These are phyloP conservation scores for Apiotrichum mycotoxinovorans DNA, from an alignment of 1,284 basidiomycete species.

Conservation along the genomic window DNA sequence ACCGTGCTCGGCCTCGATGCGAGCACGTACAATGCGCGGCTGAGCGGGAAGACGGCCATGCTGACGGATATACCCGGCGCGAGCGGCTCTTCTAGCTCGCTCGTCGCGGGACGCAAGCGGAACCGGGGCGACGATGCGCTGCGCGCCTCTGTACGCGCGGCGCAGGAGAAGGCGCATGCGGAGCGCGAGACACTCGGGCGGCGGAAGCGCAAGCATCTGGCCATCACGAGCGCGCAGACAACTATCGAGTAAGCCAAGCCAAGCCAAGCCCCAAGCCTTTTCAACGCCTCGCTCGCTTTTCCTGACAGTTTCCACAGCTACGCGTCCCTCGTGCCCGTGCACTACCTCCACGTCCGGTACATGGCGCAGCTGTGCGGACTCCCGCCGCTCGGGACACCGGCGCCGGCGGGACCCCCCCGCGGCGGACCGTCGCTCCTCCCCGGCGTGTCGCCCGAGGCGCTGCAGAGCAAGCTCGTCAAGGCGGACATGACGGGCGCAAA, in stretches of 20 bases:
- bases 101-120: conserved; percentile 34
- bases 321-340: conserved; percentile 37
- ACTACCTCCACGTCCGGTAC: conserved; percentile 43
- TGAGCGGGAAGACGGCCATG: conserved; percentile 37
- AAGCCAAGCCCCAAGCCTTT: no score
- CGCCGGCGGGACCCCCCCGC: conserved; percentile 28
- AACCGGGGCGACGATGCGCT: conserved; percentile 28
- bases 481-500: conserved; percentile 52
- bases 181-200: conserved; percentile 11
- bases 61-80: conserved; percentile 18
- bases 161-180: conserved; percentile 8
- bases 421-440: conserved; percentile 41
- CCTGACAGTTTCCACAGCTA: no score
- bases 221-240: conserved; percentile 17
- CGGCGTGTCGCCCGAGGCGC: conserved; percentile 34
- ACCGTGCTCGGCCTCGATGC: conserved; percentile 27
- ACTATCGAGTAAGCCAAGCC: conserved; percentile 34
- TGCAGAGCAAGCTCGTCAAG: conserved; percentile 49
- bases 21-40: conserved; percentile 26
- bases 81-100: conserved; percentile 1
- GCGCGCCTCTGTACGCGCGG: conserved; percentile 14
- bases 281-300: background rate
- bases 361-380: conserved; percentile 33
- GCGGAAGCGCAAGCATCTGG: conserved; percentile 14
- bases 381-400: conserved; percentile 25